Conservation (phyloP, 768 basidiomycete genomes). For the Leccinum disarticulatum region DNA sequence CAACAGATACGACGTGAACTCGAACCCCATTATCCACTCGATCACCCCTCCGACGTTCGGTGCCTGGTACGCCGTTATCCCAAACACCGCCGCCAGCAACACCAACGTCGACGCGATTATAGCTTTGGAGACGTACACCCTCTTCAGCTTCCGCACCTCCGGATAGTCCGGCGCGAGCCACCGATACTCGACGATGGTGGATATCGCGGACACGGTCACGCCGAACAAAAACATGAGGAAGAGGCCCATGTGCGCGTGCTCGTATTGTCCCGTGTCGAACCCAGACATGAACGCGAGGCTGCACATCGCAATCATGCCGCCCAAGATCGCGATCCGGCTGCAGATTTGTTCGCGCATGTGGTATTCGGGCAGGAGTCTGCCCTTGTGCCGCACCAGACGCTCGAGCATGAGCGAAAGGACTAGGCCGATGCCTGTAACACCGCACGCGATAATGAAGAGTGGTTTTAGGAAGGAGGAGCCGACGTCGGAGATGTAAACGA, state of each 20-base stretch:
- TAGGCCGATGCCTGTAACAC: constrained; percentile 62
- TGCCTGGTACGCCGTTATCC: constrained; percentile 44
- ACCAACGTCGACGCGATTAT: constrained; percentile 59
- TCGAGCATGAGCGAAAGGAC: constrained; percentile 60
- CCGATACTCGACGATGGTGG: constrained; percentile 68
- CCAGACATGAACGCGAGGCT: constrained; percentile 70
- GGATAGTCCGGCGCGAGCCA: constrained; percentile 62
- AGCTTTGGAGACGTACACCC: constrained; percentile 61
- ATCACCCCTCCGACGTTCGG: constrained; percentile 59
- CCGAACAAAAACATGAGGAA: constrained; percentile 74
- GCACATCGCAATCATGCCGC: constrained; percentile 58
- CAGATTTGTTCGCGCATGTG: constrained; percentile 55
- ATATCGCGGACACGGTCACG: constrained; percentile 71
- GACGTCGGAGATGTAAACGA: constrained; percentile 76
- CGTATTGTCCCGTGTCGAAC: constrained; percentile 62
- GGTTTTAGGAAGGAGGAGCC: constrained; percentile 76
- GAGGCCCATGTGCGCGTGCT: constrained; percentile 54
- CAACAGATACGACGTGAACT: constrained; percentile 70
- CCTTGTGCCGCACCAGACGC: constrained; percentile 63
- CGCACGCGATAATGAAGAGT: constrained; percentile 66
- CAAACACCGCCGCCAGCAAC: constrained; percentile 62
- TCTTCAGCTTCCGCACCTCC: constrained; percentile 43
- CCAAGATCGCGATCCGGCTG: constrained; percentile 54
- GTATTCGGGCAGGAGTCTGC: constrained; percentile 64
- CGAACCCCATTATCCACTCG: constrained; percentile 74